Evolutionary conservation across 192 early-diverging fungal genomes (phyloP).

Genomic region (Entrophospora sp.): DNA sequence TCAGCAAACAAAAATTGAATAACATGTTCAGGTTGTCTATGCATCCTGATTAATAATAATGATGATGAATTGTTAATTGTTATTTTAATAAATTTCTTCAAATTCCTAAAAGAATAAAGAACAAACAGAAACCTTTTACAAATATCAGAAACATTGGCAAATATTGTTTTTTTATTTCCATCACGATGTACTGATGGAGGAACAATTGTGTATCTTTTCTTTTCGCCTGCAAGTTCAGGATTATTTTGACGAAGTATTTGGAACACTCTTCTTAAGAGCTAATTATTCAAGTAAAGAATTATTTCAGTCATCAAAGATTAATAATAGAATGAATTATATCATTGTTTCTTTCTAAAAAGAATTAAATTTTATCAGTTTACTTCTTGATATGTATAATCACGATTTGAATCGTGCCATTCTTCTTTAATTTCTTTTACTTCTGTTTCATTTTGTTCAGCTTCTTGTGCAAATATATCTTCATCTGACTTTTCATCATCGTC

Average conservation of each 20-base stretch:
- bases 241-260: slow-evolving; percentile 85
- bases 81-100: no score
- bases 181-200: slow-evolving; percentile 85
- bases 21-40: slow-evolving; percentile 89
- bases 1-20: slow-evolving; percentile 97
- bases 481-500: slow-evolving; percentile 38
- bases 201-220: slow-evolving; percentile 89
- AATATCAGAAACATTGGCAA: slow-evolving; percentile 94
- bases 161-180: slow-evolving; percentile 90
- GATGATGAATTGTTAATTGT: no score
- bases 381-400: slow-evolving; percentile 91
- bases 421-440: slow-evolving; percentile 40
- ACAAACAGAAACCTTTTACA: slow-evolving; percentile 77
- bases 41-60: slow-evolving; percentile 51
- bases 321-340: no score
- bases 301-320: no score
- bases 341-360: no score
- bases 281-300: neutral
- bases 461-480: slow-evolving; percentile 42
- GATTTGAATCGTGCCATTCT: slow-evolving; percentile 76
- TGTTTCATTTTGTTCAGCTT: slow-evolving; percentile 33
- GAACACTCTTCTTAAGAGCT: slow-evolving; percentile 86
- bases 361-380: no score
- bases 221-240: slow-evolving; percentile 83
- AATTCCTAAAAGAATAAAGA: no score